Evolutionary conservation across 1,284 basidiomycete species (phyloP).

Genomic region (Malassezia sympodialis): DNA sequence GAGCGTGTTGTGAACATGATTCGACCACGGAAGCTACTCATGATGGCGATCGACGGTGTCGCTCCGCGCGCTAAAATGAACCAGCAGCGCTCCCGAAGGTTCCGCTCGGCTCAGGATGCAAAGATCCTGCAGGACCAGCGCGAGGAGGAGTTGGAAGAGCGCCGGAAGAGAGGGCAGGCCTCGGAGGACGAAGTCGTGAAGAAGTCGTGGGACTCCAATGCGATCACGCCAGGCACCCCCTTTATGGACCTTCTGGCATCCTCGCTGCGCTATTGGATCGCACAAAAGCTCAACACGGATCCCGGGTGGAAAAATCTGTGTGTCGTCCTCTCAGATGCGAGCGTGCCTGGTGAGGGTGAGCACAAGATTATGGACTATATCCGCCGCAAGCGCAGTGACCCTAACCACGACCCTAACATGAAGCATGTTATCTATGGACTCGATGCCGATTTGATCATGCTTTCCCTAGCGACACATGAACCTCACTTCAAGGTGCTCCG

Average conservation of each 20-base stretch:
- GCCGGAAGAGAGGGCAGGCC: constrained; percentile 79
- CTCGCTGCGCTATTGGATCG: constrained; percentile 91
- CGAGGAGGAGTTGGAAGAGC: constrained; percentile 68
- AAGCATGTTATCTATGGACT: constrained; percentile 94
- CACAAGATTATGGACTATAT: constrained; percentile 99
- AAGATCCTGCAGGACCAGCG: constrained; percentile 81
- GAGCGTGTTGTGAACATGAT: constrained; percentile 96
- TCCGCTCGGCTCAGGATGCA: constrained; percentile 87
- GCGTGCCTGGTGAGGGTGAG: constrained; percentile 95
- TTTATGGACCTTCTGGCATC: constrained; percentile 90
- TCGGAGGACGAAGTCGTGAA: constrained; percentile 73
- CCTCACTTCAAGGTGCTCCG: constrained; percentile 92
- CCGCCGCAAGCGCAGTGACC: constrained; percentile 73
- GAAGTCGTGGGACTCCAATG: constrained; percentile 92
- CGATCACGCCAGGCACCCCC: constrained; percentile 92
- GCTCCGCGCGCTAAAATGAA: constrained; percentile 99
- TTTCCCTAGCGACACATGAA: constrained; percentile 93
- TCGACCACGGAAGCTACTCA: constrained; percentile 80
- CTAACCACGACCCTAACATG: constrained; percentile 86
- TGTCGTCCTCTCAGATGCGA: constrained; percentile 92
- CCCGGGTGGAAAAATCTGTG: constrained; percentile 75
- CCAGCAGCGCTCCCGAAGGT: constrained; percentile 89
- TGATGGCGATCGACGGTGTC: constrained; percentile 98
- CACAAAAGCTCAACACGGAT: constrained; percentile 85
- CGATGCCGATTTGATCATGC: constrained; percentile 98